Evolutionary conservation across 495 filamentous ascomycete genomes (phyloP).

Genomic region (Penicillium soppii): DNA sequence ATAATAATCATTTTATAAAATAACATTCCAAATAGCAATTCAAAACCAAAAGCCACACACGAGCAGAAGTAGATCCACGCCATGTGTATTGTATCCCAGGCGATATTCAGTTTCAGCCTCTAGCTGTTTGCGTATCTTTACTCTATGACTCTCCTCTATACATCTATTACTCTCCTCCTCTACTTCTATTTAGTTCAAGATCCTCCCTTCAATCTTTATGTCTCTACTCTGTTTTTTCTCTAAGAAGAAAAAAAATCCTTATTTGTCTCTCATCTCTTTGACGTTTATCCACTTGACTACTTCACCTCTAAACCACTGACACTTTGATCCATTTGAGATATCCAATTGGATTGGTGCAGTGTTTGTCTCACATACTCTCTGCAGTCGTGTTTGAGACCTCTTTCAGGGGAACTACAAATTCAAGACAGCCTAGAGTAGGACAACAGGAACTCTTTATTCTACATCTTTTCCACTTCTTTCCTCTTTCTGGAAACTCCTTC

Average conservation of each 20-base stretch:
- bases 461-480: slow-evolving; percentile 21
- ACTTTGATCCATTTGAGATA: neutral
- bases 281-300: neutral
- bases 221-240: neutral
- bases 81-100: slow-evolving; percentile 14
- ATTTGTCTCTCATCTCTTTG: slow-evolving; percentile 6
- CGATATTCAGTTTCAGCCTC: slow-evolving; percentile 30
- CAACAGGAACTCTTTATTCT: slow-evolving; percentile 16
- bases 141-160: neutral
- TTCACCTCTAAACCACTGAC: neutral
- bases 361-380: slow-evolving; percentile 16
- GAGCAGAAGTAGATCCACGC: slow-evolving; percentile 12
- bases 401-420: slow-evolving; percentile 14
- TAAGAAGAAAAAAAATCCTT: too few relatives aligned
- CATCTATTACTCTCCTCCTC: neutral
- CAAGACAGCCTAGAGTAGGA: slow-evolving; percentile 10
- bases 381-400: slow-evolving; percentile 16
- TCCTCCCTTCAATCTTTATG: neutral
- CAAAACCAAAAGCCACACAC: slow-evolving; percentile 7
- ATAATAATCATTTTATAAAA: slow-evolving; percentile 3
- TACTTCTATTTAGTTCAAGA: slow-evolving; percentile 5
- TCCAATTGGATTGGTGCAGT: slow-evolving; percentile 8
- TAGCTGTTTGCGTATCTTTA: slow-evolving; percentile 14
- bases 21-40: neutral
- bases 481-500: slow-evolving; percentile 22